Evolutionary conservation across 106 monocot genomes (phyloP).

Genomic region (Apostasia shenzhenica): DNA sequence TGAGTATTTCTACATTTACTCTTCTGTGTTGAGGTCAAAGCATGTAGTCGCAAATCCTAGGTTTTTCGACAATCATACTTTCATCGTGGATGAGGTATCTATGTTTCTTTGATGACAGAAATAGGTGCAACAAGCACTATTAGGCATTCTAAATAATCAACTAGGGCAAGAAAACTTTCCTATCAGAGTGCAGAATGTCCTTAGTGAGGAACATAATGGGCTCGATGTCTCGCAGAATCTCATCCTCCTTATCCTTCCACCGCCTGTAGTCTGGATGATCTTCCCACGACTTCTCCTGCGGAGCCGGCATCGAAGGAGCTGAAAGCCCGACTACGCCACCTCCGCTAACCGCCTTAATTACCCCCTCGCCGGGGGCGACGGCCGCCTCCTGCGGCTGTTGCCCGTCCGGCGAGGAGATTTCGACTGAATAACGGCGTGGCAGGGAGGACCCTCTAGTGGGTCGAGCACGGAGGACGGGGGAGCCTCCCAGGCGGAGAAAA

Average conservation of each 20-base stretch:
- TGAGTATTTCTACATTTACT: no score
- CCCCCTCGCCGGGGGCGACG: neutral
- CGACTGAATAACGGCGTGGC: slow-evolving; percentile 1
- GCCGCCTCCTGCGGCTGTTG: neutral
- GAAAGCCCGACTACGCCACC: slow-evolving; percentile 1
- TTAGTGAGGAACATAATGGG: slow-evolving; percentile 42
- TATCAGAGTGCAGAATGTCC: slow-evolving; percentile 72
- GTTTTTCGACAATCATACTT: no score
- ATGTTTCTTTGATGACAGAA: no score
- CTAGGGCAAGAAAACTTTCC: slow-evolving; percentile 13
- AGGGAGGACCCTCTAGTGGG: neutral
- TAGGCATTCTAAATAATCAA: no score
- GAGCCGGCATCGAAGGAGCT: slow-evolving; percentile 1
- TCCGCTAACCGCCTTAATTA: neutral
- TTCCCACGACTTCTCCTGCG: slow-evolving; percentile 18
- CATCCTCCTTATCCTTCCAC: slow-evolving; percentile 72
- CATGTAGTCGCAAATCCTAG: no score
- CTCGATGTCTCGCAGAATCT: slow-evolving; percentile 61
- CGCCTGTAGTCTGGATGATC: slow-evolving; percentile 41
- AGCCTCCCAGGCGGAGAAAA: slow-evolving; percentile 1
- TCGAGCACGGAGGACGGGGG: neutral
- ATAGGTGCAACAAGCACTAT: no score
- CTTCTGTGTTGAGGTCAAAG: no score
- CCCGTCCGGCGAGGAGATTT: neutral
- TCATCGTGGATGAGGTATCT: no score